Conservation (phyloP, 2,329 filamentous ascomycete genomes). For the Aspergillus sp. region DNA sequence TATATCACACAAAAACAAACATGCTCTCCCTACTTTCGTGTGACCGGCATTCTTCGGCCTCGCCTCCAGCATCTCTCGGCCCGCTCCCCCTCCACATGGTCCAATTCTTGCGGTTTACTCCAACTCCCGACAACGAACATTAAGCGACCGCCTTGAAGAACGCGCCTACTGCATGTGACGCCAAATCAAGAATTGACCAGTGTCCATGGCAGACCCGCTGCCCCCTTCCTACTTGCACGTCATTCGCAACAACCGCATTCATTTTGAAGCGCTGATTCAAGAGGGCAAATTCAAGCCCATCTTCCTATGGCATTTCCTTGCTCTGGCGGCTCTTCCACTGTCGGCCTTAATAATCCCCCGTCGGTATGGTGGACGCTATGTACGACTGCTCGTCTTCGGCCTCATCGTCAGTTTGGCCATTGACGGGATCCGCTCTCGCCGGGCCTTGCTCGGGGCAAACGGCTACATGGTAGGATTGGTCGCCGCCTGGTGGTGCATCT, state of each 20-base stretch:
- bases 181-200: too few relatives aligned
- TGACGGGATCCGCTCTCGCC: conserved; percentile 45
- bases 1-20: too few relatives aligned
- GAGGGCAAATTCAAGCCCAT: conserved; percentile 32
- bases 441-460: conserved; percentile 50
- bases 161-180: too few relatives aligned
- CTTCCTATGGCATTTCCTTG: conserved; percentile 35
- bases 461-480: conserved; percentile 57
- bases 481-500: conserved; percentile 55
- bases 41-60: too few relatives aligned
- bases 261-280: conserved; percentile 25
- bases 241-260: conserved; percentile 19
- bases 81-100: too few relatives aligned
- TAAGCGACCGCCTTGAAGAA: too few relatives aligned
- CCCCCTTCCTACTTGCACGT: conserved; percentile 29
- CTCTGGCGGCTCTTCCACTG: conserved; percentile 38
- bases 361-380: conserved; percentile 31
- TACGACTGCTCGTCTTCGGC: conserved; percentile 48
- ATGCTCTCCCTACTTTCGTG: too few relatives aligned
- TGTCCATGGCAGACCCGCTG: conserved; percentile 25
- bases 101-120: too few relatives aligned
- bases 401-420: conserved; percentile 43
- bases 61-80: too few relatives aligned
- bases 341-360: conserved; percentile 54
- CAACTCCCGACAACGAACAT: too few relatives aligned